Evolutionary conservation across 805 yeast genomes (phyloP).

Genomic region (Cyberlindnera maclurae): DNA sequence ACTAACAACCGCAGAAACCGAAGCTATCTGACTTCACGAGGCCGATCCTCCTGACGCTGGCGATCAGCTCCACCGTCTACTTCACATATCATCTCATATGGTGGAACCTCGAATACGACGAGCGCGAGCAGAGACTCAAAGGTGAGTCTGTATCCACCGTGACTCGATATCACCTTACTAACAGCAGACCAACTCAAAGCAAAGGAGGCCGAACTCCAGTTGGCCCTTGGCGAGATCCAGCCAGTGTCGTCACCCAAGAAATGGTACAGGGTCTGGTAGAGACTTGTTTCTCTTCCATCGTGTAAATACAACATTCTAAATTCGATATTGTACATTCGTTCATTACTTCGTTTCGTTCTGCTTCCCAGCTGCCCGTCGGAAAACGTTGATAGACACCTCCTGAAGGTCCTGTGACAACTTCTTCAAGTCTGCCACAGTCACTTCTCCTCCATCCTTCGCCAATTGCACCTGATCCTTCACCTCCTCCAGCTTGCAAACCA

Average conservation of each 20-base stretch:
- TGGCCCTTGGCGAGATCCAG: conserved; percentile 1
- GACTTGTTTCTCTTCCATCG: neutral
- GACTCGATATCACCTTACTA: conserved; percentile 3
- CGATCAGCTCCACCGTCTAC: conserved; percentile 20
- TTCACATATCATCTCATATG: conserved; percentile 18
- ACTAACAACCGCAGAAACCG: conserved; percentile 14
- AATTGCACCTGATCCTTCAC: conserved; percentile 61
- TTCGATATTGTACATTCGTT: conserved; percentile 1
- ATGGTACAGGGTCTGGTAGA: conserved; percentile 1
- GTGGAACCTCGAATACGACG: conserved; percentile 20
- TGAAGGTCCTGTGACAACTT: conserved; percentile 70
- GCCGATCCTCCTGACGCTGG: conserved; percentile 18
- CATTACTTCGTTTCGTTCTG: conserved; percentile 8
- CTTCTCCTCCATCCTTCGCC: conserved; percentile 56
- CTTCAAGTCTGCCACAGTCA: conserved; percentile 53
- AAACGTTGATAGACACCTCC: conserved; percentile 65
- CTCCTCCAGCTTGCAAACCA: conserved; percentile 40
- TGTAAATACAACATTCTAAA: neutral
- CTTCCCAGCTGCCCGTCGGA: conserved; percentile 36
- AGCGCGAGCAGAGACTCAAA: conserved; percentile 15
- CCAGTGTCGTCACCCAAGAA: neutral
- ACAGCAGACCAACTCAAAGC: conserved; percentile 2
- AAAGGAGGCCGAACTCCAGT: conserved; percentile 10
- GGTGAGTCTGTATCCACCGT: conserved; percentile 9
- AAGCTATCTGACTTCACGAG: conserved; percentile 21